Base-by-base conservation (phyloP, 2,329 filamentous ascomycete species). In the Bisporella sp. region DNA sequence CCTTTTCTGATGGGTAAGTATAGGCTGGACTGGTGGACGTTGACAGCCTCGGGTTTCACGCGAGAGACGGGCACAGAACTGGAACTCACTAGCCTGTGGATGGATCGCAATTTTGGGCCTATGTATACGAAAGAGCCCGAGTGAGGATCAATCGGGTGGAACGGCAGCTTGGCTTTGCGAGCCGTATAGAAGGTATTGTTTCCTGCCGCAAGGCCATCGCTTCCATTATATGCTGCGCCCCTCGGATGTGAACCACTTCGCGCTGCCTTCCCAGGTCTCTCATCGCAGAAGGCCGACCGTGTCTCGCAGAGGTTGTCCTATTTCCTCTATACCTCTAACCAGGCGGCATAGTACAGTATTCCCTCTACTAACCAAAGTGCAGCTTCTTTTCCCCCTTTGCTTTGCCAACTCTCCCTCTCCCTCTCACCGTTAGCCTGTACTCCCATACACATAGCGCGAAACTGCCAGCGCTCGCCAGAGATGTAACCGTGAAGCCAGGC, bases 191-290 rank as follows among this genome's bases (percentile, higher is more conserved):
- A 35, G 30, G 46, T 52, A 43, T 52, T 41, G 32, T 44, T 44
- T 44, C 41, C 41, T 44, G 41, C 41, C 41, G 5, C 41, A 6
- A 44, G 41, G 31, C 54, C 21, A 37, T 53, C 54, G 54, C 51
- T 40, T 30, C 51, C 48, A 55, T 53, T 52, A 52, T 54, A 54
- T 48, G 43, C 49, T 43, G 29, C 46, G 52, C 52, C 50, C 44
- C 46, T 45, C 28, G 41, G 50, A 43, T 47, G 31, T 50, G 46
- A 47, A 45, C 53, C 47, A 37, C 35, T 52, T 54, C 52, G 52
- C 51, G 51, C 31, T 54, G 50, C 51, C 48, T 41, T 54, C 45
- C 52, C 52, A 48, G 39, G 44, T 48, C 50, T 53, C 53, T 41
- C 40, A 41, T 55, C 50, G 8, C 53, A 39, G 31, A 55, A 33